These are phyloP conservation scores for Xylariaceae sp. DNA, from an alignment of 2,329 filamentous ascomycete species.

Conservation along the genomic window DNA sequence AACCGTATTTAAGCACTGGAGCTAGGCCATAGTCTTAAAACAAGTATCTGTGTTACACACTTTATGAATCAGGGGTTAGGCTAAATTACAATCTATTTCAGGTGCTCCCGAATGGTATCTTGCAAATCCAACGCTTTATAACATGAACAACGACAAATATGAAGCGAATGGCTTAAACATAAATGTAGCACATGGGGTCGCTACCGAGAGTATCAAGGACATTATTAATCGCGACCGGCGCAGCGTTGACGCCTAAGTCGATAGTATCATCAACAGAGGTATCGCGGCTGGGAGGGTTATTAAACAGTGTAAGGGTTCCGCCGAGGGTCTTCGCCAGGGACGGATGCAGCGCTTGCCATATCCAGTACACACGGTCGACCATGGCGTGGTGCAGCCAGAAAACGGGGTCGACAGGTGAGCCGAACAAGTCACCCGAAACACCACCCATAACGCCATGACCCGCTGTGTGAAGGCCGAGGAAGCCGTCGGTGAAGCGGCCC, in stretches of 20 bases:
- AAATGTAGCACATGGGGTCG: constrained; percentile 23
- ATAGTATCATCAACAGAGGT: constrained; percentile 34
- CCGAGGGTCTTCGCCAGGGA: constrained; percentile 28
- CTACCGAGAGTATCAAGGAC: constrained; percentile 17
- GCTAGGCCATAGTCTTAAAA: too few relatives aligned
- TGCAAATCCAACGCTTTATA: background rate
- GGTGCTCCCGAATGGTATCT: constrained; percentile 13
- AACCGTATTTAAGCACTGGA: too few relatives aligned
- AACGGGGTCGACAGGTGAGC: constrained; percentile 36
- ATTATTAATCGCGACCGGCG: constrained; percentile 1
- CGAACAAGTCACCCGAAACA: constrained; percentile 32
- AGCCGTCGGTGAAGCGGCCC: constrained; percentile 38
- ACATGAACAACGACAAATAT: background rate
- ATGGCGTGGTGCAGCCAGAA: constrained; percentile 39
- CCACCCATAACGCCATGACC: constrained; percentile 43
- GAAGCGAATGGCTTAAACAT: background rate
- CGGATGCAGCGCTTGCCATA: constrained; percentile 35
- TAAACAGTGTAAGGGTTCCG: constrained; percentile 38
- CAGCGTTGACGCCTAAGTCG: constrained; percentile 29
- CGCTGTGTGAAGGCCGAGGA: constrained; percentile 40
- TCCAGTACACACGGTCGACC: constrained; percentile 39
- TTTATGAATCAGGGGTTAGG: too few relatives aligned
- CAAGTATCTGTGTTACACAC: too few relatives aligned
- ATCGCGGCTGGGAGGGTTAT: constrained; percentile 37
- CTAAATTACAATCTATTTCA: background rate